Evolutionary conservation across 148 eudicot species (phyloP), one percentile per base, ranked within the genome.

Genomic region (Spergularia marina): DNA sequence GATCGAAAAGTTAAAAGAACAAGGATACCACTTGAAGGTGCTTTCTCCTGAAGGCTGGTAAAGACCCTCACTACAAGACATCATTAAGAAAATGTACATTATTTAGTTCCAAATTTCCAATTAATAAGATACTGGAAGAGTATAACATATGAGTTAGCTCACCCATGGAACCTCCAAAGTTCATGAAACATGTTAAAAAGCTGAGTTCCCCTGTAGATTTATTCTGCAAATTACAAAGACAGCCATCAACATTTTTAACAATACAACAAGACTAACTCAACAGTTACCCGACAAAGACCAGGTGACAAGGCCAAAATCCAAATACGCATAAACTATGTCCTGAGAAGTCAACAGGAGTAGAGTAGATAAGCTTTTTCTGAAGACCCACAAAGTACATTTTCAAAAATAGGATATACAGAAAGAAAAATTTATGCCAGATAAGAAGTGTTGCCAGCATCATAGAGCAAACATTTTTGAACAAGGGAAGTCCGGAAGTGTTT

Each of bases 201-300:
- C 98, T 95, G 58, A 95, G 96, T 79, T 88, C 86, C 77, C 98
- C 98, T 0, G 98, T 95, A 77, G 97, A 88, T 85, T 89, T 89
- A 80, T 87, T 90, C 98, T 92, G 98, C 83, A 73, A 59, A 63
- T 76, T 60, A 65, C 55, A 54, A 16, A 67, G 65, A 77, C 13
- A 68, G 23, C 53, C 10, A 52, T 72, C 39, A 77, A 62, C 41
- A 59, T 58, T 4, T 12, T 10, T 17, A 53, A 10, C 6, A 12
- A 53, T 25, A 68, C 25, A 52, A 36, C 12, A 53, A 74, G 59
- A 64, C 61, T 23, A 14, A 11, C 69, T 41, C 34, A 23, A 5
- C 15, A 11, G 39, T 70, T 16, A 12, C 60, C 60, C 34, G 21
- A 12, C 15, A 53, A 53, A 23, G 47, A 70, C 12, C 60, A 34